phyloP scores from a whole-genome alignment of 179 eudicot genomes.

The Heliamphora pulchella region DNA sequence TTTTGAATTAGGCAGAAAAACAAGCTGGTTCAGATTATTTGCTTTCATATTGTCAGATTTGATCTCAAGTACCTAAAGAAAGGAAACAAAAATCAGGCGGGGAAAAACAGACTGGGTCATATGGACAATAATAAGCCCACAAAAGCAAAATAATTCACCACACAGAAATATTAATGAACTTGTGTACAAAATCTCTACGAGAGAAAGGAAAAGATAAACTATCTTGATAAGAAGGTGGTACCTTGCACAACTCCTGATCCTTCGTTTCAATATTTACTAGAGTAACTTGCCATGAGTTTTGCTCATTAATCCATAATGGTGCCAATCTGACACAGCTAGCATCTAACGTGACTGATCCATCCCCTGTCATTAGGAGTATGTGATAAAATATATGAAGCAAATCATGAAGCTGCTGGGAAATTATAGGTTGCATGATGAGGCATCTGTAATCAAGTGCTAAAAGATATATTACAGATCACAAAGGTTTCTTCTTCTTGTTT shows the following conservation, averaged over 20 bases:
- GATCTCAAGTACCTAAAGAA: constrained; percentile 31
- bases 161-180: too few relatives aligned
- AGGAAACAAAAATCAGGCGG: constrained; percentile 8
- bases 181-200: not conserved
- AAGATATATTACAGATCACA: too few relatives aligned
- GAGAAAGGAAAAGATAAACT: not conserved
- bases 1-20: constrained; percentile 20
- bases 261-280: constrained; percentile 16
- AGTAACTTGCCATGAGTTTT: constrained; percentile 31
- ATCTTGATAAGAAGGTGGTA: constrained; percentile 8
- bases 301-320: constrained; percentile 31
- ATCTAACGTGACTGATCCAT: constrained; percentile 18
- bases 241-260: constrained; percentile 23
- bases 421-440: not conserved
- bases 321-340: constrained; percentile 31
- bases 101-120: not conserved
- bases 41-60: constrained; percentile 13
- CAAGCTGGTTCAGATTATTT: constrained; percentile 23
- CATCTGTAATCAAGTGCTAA: too few relatives aligned
- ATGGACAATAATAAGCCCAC: not conserved
- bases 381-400: not conserved
- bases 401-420: not conserved
- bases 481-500: too few relatives aligned
- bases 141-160: not conserved
- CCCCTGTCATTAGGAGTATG: constrained; percentile 18